phyloP scores from a whole-genome alignment of 2,329 filamentous ascomycete species.

The Domatiomyces globalis region DNA sequence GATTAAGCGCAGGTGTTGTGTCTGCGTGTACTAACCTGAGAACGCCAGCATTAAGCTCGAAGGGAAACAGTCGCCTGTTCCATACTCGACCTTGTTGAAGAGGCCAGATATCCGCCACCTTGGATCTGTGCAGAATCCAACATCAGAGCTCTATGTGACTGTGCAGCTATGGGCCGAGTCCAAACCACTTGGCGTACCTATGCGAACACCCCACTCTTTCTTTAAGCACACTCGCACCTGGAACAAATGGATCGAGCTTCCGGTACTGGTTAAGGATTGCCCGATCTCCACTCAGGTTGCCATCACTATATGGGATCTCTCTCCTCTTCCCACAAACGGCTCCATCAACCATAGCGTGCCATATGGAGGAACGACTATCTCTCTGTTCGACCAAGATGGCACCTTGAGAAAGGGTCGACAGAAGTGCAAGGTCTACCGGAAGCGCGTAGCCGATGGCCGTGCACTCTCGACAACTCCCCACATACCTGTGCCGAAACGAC shows the following conservation, averaged over 20 bases:
- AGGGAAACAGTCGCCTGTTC: slow-evolving; percentile 59
- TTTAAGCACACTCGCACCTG: slow-evolving; percentile 63
- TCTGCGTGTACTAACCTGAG: neutral
- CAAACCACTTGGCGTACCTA: slow-evolving; percentile 79
- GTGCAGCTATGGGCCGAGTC: slow-evolving; percentile 91
- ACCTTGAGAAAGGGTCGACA: slow-evolving; percentile 83
- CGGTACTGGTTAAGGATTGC: slow-evolving; percentile 68
- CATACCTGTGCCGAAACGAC: slow-evolving; percentile 41
- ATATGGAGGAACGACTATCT: slow-evolving; percentile 84
- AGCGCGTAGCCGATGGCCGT: slow-evolving; percentile 72
- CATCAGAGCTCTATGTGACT: slow-evolving; percentile 74
- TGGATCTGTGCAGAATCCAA: slow-evolving; percentile 71
- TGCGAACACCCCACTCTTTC: slow-evolving; percentile 83
- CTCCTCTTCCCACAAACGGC: slow-evolving; percentile 57
- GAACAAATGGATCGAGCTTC: slow-evolving; percentile 93
- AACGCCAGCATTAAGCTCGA: slow-evolving; percentile 54
- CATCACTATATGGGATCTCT: slow-evolving; percentile 90
- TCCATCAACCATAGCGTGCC: slow-evolving; percentile 67
- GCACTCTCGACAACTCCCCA: slow-evolving; percentile 68
- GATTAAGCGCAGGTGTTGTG: neutral
- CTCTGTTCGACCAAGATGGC: slow-evolving; percentile 84
- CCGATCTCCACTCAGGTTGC: slow-evolving; percentile 72
- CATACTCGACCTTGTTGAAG: slow-evolving; percentile 64
- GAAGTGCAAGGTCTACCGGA: slow-evolving; percentile 73
- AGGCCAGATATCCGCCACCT: slow-evolving; percentile 70